Evolutionary conservation across 179 eudicot genomes (phyloP).

Genomic region (Beta macrorhiza): DNA sequence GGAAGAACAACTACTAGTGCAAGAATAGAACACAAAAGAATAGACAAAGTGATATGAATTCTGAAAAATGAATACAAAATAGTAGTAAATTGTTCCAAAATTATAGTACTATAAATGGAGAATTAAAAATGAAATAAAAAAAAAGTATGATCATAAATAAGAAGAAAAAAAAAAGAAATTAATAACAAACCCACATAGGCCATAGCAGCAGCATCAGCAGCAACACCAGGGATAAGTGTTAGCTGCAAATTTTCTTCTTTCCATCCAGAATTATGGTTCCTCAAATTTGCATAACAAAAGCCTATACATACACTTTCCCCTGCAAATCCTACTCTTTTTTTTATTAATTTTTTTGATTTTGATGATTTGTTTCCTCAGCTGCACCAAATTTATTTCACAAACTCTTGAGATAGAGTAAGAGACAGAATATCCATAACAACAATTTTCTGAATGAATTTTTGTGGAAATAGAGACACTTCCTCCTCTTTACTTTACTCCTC

Average conservation of each 20-base stretch:
- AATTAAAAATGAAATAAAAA: conserved; percentile 23
- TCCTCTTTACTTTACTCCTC: conserved; percentile 11
- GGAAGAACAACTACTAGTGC: background rate
- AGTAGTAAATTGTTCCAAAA: conserved; percentile 24
- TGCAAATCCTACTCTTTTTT: conserved; percentile 38
- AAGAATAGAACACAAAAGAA: background rate
- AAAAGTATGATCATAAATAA: conserved; percentile 30
- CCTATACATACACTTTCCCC: conserved; percentile 61
- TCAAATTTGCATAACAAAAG: conserved; percentile 41
- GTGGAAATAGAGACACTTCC: conserved; percentile 4
- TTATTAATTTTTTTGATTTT: background rate
- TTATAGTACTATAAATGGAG: conserved; percentile 30
- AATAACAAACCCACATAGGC: conserved; percentile 32
- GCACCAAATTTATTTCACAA: conserved; percentile 47
- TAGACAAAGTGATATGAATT: conserved; percentile 23
- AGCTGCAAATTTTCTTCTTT: conserved; percentile 22
- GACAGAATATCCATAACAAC: conserved; percentile 38
- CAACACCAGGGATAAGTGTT: conserved; percentile 28
- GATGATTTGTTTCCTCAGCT: conserved; percentile 1
- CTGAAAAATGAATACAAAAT: conserved; percentile 32
- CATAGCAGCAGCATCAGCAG: conserved; percentile 22
- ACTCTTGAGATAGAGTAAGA: conserved; percentile 25
- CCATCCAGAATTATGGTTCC: conserved; percentile 33
- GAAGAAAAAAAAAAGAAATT: conserved; percentile 18
- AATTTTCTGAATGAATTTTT: conserved; percentile 32